Conservation (phyloP, 2,329 filamentous ascomycete genomes). For the Sarocladium oryzae region DNA sequence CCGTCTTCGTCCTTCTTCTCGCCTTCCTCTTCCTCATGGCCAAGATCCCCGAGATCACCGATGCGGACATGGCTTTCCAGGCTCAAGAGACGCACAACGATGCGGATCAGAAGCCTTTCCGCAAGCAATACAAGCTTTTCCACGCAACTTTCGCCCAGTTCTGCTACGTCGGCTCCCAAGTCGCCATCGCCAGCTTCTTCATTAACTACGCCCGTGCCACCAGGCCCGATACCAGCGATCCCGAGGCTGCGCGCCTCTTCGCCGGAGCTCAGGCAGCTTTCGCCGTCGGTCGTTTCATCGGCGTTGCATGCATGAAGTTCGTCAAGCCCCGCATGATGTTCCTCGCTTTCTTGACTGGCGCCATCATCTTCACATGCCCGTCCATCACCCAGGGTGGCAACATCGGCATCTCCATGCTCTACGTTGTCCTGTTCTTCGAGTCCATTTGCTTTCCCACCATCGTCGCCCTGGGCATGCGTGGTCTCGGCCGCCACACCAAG, state of each 20-base stretch:
- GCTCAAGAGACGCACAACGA: constrained; percentile 46
- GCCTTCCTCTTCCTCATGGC: constrained; percentile 61
- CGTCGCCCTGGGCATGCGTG: constrained; percentile 69
- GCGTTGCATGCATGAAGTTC: constrained; percentile 60
- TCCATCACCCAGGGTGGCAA: constrained; percentile 41
- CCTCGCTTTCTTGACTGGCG: constrained; percentile 54
- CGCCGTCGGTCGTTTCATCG: constrained; percentile 64
- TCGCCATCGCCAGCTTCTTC: constrained; percentile 60
- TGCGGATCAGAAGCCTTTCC: constrained; percentile 54
- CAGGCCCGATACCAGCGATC: constrained; percentile 40
- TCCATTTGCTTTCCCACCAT: constrained; percentile 78
- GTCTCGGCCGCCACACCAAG: constrained; percentile 70
- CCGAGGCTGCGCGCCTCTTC: constrained; percentile 58
- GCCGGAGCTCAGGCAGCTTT: constrained; percentile 70
- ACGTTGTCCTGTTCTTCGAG: constrained; percentile 70
- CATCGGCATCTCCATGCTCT: constrained; percentile 54
- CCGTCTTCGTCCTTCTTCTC: constrained; percentile 61
- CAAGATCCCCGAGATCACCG: constrained; percentile 64
- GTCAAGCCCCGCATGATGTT: constrained; percentile 62
- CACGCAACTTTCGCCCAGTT: constrained; percentile 72
- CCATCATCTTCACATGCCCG: constrained; percentile 55
- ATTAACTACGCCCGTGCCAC: constrained; percentile 67
- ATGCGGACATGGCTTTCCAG: constrained; percentile 42
- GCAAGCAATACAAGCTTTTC: constrained; percentile 69
- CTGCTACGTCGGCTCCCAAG: constrained; percentile 69